Base-by-base conservation (phyloP, 169 alveolate species). In the Cryptosporidium meleagridis region DNA sequence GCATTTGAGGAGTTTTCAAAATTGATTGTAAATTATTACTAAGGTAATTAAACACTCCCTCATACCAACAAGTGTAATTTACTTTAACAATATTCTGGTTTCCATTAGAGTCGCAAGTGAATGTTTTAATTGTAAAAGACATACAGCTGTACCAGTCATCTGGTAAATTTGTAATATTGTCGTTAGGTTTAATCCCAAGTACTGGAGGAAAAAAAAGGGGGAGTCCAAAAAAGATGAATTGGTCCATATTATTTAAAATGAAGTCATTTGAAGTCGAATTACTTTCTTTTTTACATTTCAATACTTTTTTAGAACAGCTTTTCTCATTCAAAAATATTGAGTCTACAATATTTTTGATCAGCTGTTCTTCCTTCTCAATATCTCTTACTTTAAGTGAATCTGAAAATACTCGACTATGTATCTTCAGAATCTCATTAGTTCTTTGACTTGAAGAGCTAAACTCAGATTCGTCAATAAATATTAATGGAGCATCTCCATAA, bases 1-100 rank as follows among this genome's bases (percentile, higher is more conserved):
- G 89, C 62, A 65, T 80, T 45, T 80, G 89, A 12, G 89, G 89
- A 23, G 73, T 80, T 48, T 80, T 59, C 23, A 80, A 41, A 37
- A 80, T 80, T 21, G 75, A 80, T 3, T 23, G 51, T 62, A 80
- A 80, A 44, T 41, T 35, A 41, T 41, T 9, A 9, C 21, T 44
- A 3, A 80, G 53, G 26, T 80, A 80, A 16, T 80, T 45, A 41
- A 29, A 59, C 31, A 80, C 41, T 62, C 89, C 89, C 21, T 80
- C 69, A 35, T 80, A 80, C 89, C 89, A 80, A 80, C 80, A 80
- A 29, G 65, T 80, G 52, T 80, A 80, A 21, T 7, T 62, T 14
- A 80, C n/a, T 16, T 39, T n/a, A 37, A 65, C 69, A 26, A 65
- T 59, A 9, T 12, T 33, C 8, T 53, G 71, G 58, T 26, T 53